Base-by-base conservation (phyloP, 2,329 filamentous ascomycete genomes). In the Juglanconis oblonga region DNA sequence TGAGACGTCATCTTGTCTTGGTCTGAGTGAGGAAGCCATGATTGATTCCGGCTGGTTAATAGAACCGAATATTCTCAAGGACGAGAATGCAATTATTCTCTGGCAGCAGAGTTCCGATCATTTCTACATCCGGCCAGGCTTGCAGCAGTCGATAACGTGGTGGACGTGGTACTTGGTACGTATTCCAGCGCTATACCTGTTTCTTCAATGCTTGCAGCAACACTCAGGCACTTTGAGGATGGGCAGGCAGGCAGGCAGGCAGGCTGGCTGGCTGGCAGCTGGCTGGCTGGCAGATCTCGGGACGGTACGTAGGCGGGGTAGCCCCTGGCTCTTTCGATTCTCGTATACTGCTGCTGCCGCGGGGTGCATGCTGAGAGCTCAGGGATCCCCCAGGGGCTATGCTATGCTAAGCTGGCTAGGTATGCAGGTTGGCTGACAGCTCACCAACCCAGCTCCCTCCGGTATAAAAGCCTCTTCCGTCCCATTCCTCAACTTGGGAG, bases 391-490 rank as follows among this genome's bases (percentile, higher is more conserved):
- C 24, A 24, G 24, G 24, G 24, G 24, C 24, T 24, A 24, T 24
- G 24, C 24, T 24, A 24, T 24, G 24, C 24, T 24, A 24, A 42
- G 38, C 38, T 14, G 33, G 24, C n/a, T 42, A n/a, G n/a, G n/a
- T n/a, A 24, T 42, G 7, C 38, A 42, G 38, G 38, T 14, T 14
- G 38, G 10, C 38, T 42, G 47, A 57, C 55, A 57, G 55, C 55
- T 57, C 55, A 57, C 29, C 47, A 44, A 29, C 38, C 36, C 42
- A 24, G 38, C 38, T 42, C 44, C 35, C 44, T 5, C 42, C 33
- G 1, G 29, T 58, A 57, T 52, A 59, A 53, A 47, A 57, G 48
- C 52, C 44, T 31, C 54, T 60, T 10, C 14, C 24, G 29, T 47
- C 47, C 48, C 44, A 48, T 49, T 36, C 44, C 31, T 17, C 33